phyloP scores from a whole-genome alignment of 177 flowering plant genomes.

The Vitis hybrid region DNA sequence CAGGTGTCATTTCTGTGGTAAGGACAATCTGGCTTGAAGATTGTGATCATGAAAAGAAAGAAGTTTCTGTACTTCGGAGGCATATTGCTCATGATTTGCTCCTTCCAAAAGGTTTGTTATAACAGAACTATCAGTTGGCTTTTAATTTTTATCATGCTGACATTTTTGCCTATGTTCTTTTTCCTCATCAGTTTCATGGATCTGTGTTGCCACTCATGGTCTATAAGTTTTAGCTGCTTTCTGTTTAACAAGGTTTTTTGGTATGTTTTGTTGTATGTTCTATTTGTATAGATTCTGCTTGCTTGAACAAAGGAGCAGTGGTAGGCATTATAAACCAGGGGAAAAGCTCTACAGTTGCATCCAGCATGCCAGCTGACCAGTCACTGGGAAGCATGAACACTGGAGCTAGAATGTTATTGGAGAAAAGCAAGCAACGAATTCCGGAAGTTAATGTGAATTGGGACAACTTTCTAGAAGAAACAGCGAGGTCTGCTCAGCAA shows the following conservation, averaged over 20 bases:
- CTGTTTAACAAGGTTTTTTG: not conserved
- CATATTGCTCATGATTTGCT: conserved; percentile 72
- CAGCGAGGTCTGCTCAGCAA: conserved; percentile 8
- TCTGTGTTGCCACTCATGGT: not conserved
- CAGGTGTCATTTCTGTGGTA: conserved; percentile 74
- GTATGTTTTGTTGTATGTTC: not conserved
- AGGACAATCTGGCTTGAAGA: conserved; percentile 83
- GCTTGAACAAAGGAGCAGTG: conserved; percentile 29
- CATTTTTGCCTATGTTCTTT: not conserved
- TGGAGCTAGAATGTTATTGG: conserved; percentile 27
- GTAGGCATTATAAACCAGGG: conserved; percentile 31
- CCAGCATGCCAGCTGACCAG: conserved; percentile 24
- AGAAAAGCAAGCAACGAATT: conserved; percentile 27
- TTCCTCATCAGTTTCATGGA: not conserved
- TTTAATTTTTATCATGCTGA: not conserved
- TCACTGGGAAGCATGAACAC: conserved; percentile 13
- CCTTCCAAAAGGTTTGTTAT: conserved; percentile 64
- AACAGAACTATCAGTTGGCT: not conserved
- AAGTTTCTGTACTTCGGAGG: conserved; percentile 65
- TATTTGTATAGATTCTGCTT: conserved; percentile 25
- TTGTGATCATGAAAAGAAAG: conserved; percentile 73
- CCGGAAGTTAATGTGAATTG: conserved; percentile 11
- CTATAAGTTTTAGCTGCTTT: not conserved
- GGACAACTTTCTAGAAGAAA: conserved; percentile 13
- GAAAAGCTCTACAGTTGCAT: conserved; percentile 22